These are phyloP conservation scores for Selaginella moellendorffii DNA, from an alignment of 75 land plant genomes.

Conservation along the genomic window DNA sequence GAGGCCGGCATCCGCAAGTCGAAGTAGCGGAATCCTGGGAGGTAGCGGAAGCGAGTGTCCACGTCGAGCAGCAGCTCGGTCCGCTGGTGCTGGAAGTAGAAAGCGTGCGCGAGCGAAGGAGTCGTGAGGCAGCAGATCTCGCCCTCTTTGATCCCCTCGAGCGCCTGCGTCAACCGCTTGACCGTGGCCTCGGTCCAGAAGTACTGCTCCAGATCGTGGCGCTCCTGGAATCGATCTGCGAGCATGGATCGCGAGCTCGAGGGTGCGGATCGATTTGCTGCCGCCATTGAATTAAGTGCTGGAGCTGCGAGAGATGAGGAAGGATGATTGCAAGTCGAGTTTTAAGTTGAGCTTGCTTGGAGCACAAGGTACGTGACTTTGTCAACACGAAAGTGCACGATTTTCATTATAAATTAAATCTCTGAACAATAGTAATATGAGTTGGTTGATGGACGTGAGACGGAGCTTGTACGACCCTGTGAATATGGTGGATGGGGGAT, in stretches of 20 bases:
- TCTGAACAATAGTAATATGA: too few relatives aligned
- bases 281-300: too few relatives aligned
- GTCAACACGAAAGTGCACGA: too few relatives aligned
- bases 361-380: too few relatives aligned
- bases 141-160: neutral
- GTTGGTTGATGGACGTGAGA: too few relatives aligned
- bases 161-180: conserved; percentile 9
- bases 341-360: too few relatives aligned
- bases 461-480: too few relatives aligned
- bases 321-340: too few relatives aligned
- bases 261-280: too few relatives aligned
- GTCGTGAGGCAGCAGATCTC: conserved; percentile 14
- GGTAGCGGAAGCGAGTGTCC: conserved; percentile 20
- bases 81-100: conserved; percentile 3
- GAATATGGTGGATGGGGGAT: too few relatives aligned
- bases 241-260: conserved; percentile 16
- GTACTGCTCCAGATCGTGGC: conserved; percentile 27
- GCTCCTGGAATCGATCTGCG: conserved; percentile 21
- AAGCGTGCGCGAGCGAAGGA: conserved; percentile 17
- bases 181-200: conserved; percentile 23
- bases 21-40: conserved; percentile 21
- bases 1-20: conserved; percentile 41
- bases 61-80: conserved; percentile 21
- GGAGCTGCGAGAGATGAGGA: too few relatives aligned
- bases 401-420: too few relatives aligned